Conservation (phyloP, 768 basidiomycete genomes). For the Pisolithus sp. region DNA sequence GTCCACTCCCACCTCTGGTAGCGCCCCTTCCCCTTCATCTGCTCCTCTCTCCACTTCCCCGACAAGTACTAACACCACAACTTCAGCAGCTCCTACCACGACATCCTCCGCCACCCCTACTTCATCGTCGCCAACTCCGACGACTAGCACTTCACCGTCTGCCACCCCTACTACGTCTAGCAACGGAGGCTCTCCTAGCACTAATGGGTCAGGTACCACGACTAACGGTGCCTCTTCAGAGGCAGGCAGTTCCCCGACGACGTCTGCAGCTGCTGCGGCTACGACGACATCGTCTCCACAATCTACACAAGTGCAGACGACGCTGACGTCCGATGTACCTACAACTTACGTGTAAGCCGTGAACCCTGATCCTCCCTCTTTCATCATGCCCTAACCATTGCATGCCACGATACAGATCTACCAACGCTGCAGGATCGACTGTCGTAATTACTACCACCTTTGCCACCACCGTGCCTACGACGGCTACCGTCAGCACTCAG, state of each 20-base stretch:
- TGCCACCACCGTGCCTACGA: conserved; percentile 11
- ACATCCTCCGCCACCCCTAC: neutral
- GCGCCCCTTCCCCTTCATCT: conserved; percentile 10
- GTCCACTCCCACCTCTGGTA: conserved; percentile 12
- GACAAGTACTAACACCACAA: conserved; percentile 8
- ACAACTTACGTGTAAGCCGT: conserved; percentile 15
- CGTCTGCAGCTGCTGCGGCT: neutral
- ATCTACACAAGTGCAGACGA: neutral
- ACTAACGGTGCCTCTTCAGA: neutral
- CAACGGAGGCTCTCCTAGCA: too few relatives aligned
- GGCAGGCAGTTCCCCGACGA: neutral
- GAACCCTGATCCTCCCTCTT: neutral
- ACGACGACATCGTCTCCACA: neutral
- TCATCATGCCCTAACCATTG: neutral
- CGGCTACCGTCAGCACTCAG: neutral
- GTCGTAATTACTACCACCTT: conserved; percentile 13
- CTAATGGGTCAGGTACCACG: neutral
- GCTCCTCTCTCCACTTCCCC: neutral
- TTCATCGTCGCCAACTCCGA: conserved; percentile 6
- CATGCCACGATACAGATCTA: conserved; percentile 13
- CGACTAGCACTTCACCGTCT: neutral
- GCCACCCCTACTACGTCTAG: neutral
- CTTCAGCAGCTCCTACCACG: neutral
- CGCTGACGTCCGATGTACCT: conserved; percentile 13
- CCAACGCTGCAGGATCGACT: conserved; percentile 16